Conservation (phyloP, 495 filamentous ascomycete genomes). For the Penicillium flavigenum region DNA sequence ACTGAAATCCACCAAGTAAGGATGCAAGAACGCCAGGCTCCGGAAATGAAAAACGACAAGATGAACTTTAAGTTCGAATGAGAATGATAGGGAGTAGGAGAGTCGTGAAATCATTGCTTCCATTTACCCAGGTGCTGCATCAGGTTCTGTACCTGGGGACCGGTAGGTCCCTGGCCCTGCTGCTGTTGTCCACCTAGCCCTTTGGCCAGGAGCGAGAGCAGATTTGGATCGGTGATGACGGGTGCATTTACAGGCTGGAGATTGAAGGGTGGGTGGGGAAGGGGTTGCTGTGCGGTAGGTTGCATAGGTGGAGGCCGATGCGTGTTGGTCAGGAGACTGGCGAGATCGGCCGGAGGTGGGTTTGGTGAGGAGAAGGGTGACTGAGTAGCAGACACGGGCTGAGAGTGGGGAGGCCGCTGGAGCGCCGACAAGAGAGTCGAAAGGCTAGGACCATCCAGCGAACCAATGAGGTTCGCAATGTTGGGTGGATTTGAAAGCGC, state of each 20-base stretch:
- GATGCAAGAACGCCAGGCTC: constrained; percentile 24
- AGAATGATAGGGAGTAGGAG: constrained; percentile 21
- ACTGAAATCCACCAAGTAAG: constrained; percentile 3
- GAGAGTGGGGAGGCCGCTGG: constrained; percentile 46
- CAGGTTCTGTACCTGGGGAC: constrained; percentile 57
- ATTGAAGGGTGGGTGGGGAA: constrained; percentile 38
- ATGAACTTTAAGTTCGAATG: constrained; percentile 8
- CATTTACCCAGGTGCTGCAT: constrained; percentile 62
- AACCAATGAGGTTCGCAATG: constrained; percentile 49
- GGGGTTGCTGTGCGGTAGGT: constrained; percentile 35
- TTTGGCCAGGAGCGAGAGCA: constrained; percentile 49
- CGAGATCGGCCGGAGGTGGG: constrained; percentile 54
- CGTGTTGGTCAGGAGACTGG: constrained; percentile 55
- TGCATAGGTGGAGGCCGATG: constrained; percentile 42
- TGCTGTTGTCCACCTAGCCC: constrained; percentile 40
- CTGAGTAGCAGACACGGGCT: constrained; percentile 43
- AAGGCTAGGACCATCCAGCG: constrained; percentile 68
- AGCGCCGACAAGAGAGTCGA: constrained; percentile 67
- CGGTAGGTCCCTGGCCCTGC: constrained; percentile 40
- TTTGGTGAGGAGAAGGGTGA: constrained; percentile 37
- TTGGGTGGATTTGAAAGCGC: constrained; percentile 41
- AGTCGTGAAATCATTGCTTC: constrained; percentile 52
- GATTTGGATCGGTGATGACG: constrained; percentile 41
- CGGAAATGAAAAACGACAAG: constrained; percentile 13
- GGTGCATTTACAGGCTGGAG: constrained; percentile 34